Evolutionary conservation across 371 early-diverging fungal species (phyloP).

Genomic region (Mucor plumbeus): DNA sequence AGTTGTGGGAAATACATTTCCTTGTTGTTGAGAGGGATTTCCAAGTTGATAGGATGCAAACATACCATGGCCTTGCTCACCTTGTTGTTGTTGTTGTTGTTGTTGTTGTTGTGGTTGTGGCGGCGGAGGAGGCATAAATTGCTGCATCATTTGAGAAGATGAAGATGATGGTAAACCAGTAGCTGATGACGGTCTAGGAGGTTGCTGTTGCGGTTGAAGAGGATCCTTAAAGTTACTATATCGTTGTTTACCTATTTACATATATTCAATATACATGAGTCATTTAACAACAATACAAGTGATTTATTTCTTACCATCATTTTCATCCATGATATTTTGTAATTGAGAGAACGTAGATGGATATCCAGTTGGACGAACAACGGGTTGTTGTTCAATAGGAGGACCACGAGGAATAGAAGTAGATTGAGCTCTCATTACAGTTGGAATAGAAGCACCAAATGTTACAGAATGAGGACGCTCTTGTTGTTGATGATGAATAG

Average conservation of each 20-base stretch:
- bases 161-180: not conserved
- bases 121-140: not conserved
- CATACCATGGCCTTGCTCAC: not conserved
- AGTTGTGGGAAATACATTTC: slow-evolving; percentile 2
- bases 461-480: slow-evolving; percentile 29
- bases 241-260: slow-evolving; percentile 14
- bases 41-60: slow-evolving; percentile 7
- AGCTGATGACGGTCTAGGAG: slow-evolving; percentile 9
- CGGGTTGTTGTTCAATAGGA: not conserved
- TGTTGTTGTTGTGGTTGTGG: not conserved
- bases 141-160: slow-evolving; percentile 13
- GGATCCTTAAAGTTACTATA: slow-evolving; percentile 14
- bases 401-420: slow-evolving; percentile 8
- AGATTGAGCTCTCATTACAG: not conserved
- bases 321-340: slow-evolving; percentile 19
- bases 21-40: not conserved
- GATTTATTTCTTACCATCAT: not conserved
- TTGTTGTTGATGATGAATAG: not conserved
- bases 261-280: not conserved
- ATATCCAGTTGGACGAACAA: slow-evolving; percentile 8
- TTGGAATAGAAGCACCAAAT: slow-evolving; percentile 19
- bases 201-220: slow-evolving; percentile 12
- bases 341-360: slow-evolving; percentile 12
- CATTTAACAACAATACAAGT: not conserved
- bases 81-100: not conserved